Base-by-base conservation (phyloP, 495 filamentous ascomycete genomes). In the Terfezia boudieri region DNA sequence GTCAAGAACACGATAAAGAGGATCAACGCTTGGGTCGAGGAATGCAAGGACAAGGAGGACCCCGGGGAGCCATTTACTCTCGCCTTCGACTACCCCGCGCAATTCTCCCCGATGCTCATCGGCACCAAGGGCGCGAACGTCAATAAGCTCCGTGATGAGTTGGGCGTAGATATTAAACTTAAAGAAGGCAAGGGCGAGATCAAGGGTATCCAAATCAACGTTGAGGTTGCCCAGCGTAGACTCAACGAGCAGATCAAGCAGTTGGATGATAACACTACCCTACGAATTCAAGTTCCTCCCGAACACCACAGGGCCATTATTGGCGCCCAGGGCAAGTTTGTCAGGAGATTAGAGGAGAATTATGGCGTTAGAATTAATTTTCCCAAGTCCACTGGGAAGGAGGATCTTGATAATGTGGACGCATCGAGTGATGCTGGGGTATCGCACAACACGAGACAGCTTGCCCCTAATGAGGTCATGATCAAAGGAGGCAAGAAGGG, bases 331-430 rank as follows among this genome's bases (percentile, higher is more conserved):
- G 63, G 63, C 16, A 58, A 60, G 37, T 60, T 62, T 3, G 63
- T 65, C 17, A 57, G 62, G 32, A 58, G 52, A 12, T 53, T 65
- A 9, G 62, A 65, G 37, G 56, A 82, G 49, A 79, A 86, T 46
- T 95, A 96, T 71, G 79, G 81, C 57, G 88, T 95, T 43, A 81
- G 86, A 53, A 86, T 99, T 58, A 86, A 92, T 66, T 96, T 99
- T 72, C 90, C 90, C 54, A 78, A 74, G 56, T 51, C 49, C n/a
- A 7, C 26, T 32, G 26, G 26, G 26, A 12, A 23, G 12, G 49
- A 46, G 2, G 41, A 51, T 51, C n/a, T 12, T 26, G 88, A 92
- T 56, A 71, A 73, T 52, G 74, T 71, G 1, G 88, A 88, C 63
- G 75, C 72, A 41, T 72, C 74, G 37, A 88, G 82, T 58, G 86